These are phyloP conservation scores for Lachnellula occidentalis DNA, from an alignment of 2,329 filamentous ascomycete species.

Conservation along the genomic window DNA sequence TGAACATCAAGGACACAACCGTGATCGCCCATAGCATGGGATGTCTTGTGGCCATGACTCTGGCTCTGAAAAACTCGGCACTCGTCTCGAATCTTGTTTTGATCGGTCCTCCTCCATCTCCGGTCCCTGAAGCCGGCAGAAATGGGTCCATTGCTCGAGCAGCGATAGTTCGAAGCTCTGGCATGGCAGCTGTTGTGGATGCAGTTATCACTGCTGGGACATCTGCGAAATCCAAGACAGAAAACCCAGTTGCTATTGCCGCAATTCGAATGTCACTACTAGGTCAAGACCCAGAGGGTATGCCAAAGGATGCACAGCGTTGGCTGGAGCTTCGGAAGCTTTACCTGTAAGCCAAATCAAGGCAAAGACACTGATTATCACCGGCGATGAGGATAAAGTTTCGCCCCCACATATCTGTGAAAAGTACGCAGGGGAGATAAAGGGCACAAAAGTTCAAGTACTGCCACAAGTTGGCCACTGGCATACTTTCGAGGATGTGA, in stretches of 20 bases:
- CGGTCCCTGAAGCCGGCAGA: conserved; percentile 35
- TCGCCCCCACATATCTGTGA: conserved; percentile 34
- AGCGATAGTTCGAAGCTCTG: conserved; percentile 36
- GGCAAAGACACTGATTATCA: conserved; percentile 36
- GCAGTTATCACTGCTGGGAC: conserved; percentile 34
- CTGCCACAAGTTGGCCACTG: conserved; percentile 44
- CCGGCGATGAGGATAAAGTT: conserved; percentile 42
- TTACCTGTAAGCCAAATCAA: conserved; percentile 33
- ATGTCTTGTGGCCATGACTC: conserved; percentile 41
- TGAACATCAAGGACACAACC: conserved; percentile 32
- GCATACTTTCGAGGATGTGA: conserved; percentile 44
- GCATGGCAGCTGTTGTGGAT: conserved; percentile 41
- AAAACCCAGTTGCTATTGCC: conserved; percentile 37
- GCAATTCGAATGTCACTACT: conserved; percentile 41
- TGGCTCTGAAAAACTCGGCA: conserved; percentile 36
- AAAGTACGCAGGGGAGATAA: conserved; percentile 29
- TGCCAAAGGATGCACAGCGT: conserved; percentile 47
- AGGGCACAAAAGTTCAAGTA: conserved; percentile 29
- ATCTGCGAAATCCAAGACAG: conserved; percentile 33
- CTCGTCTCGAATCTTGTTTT: conserved; percentile 42
- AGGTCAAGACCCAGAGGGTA: conserved; percentile 47
- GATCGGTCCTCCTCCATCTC: conserved; percentile 42
- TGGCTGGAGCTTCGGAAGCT: conserved; percentile 35
- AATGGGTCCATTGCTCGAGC: conserved; percentile 34
- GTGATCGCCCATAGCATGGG: conserved; percentile 49